phyloP scores from a whole-genome alignment of 371 early-diverging fungal genomes.

The Apophysomyces elegans region DNA sequence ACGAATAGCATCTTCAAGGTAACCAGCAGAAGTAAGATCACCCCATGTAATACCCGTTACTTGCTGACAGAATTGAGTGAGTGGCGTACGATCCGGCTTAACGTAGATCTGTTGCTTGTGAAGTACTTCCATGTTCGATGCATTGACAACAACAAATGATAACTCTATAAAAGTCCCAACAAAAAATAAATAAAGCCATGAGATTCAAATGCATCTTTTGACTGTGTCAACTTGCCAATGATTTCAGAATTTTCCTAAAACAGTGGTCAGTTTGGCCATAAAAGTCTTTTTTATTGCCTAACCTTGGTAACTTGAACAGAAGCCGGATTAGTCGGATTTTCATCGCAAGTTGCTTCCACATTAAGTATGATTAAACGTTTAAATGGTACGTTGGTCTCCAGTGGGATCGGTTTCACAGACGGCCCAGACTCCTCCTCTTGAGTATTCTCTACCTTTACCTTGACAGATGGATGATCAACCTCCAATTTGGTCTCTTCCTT shows the following conservation, averaged over 20 bases:
- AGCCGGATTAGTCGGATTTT: constrained; percentile 64
- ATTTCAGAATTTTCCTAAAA: constrained; percentile 50
- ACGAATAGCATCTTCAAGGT: constrained; percentile 61
- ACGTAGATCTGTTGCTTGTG: constrained; percentile 68
- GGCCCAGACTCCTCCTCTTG: constrained; percentile 4
- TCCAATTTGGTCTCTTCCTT: background rate
- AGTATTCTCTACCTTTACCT: background rate
- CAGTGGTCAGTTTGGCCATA: background rate
- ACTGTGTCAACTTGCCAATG: constrained; percentile 36
- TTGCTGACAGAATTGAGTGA: constrained; percentile 68
- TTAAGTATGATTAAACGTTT: constrained; percentile 71
- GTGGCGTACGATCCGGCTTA: constrained; percentile 66
- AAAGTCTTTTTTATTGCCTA: constrained; percentile 3
- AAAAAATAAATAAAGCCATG: constrained; percentile 11
- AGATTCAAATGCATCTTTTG: background rate
- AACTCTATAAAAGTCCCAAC: constrained; percentile 29
- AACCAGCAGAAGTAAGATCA: constrained; percentile 57
- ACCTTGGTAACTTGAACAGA: constrained; percentile 68
- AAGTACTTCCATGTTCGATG: constrained; percentile 47
- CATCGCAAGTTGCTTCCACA: constrained; percentile 77
- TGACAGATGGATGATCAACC: background rate
- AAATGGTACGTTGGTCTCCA: constrained; percentile 45
- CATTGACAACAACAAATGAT: constrained; percentile 45
- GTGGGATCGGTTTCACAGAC: background rate
- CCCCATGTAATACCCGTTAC: constrained; percentile 70